A percentile compares a stretch with the other conserved stretches of the same genome.
Conservation (phyloP, 2,329 filamentous ascomycete species). For the Chaetomiaceae sp. region DNA sequence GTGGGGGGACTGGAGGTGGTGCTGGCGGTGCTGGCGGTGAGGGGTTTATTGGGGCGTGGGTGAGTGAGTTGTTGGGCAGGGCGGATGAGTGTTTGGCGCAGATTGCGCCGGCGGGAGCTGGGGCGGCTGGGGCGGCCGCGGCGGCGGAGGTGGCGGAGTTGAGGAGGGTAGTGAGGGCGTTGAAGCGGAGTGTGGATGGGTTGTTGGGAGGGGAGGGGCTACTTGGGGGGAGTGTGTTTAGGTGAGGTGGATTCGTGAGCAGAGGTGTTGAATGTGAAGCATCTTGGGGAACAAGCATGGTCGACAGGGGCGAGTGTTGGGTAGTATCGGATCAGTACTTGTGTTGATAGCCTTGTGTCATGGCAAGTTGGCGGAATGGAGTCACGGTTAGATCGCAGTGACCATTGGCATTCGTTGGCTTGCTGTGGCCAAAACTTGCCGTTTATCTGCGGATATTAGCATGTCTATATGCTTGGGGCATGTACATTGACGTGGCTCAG, state of each 20-base stretch:
- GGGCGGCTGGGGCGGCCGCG: slow-evolving; percentile 5
- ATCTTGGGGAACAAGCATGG: background rate
- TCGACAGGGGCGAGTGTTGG: too few species aligned
- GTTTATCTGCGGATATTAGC: too few species aligned
- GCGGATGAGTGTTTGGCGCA: slow-evolving; percentile 36
- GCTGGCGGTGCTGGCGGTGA: slow-evolving; percentile 3
- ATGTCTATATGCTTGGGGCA: too few species aligned
- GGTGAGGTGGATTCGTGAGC: slow-evolving; percentile 1
- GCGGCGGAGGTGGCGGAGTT: slow-evolving; percentile 19
- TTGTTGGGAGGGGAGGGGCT: slow-evolving; percentile 15
- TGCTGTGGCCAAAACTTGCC: too few species aligned
- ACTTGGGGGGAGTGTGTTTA: slow-evolving; percentile 18
- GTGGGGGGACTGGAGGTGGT: background rate
- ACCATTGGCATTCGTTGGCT: too few species aligned
- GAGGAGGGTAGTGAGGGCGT: slow-evolving; percentile 19
- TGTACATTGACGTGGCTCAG: too few species aligned
- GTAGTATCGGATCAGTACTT: too few species aligned
- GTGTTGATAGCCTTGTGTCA: too few species aligned
- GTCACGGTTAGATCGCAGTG: too few species aligned
- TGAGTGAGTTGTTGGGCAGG: slow-evolving; percentile 44
- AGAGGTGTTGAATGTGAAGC: too few species aligned
- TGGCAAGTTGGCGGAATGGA: too few species aligned
- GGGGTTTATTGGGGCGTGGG: slow-evolving; percentile 36
- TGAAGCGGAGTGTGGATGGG: slow-evolving; percentile 23
- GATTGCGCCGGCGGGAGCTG: slow-evolving; percentile 3